Base-by-base conservation (phyloP, 202 grass and related monocot species). In the Panicum virgatum region DNA sequence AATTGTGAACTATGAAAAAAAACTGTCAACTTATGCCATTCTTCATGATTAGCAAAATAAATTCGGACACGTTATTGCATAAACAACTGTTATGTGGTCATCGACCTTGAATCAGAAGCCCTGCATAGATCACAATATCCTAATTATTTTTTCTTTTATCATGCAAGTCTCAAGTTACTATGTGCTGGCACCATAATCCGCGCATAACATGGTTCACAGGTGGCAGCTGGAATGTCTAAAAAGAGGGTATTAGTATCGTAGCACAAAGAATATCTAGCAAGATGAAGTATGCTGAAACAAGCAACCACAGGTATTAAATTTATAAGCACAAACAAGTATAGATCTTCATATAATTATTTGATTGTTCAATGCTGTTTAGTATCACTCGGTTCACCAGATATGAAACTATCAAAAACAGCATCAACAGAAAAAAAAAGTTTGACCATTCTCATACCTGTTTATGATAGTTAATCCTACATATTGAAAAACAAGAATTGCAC, bases 191-290 rank as follows among this genome's bases (percentile, higher is more conserved):
- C 69, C 30, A 84, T 50, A 39, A 58, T 29, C 11, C 34, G 16
- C 16, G 57, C 20, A 48, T 25, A 66, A 25, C 80, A 47, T 23
- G 66, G 12, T 22, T 67, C 11, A 6, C 30, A 11, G 12, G 42
- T 19, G 36, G 16, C 40, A 65, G 11, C 7, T 37, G 20, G 67
- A 63, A 73, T 47, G 2, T 54, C 43, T 80, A 16, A 12, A 39
- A 16, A 40, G 26, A 69, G 36, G 25, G 14, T n/a, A 46, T 5
- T 66, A 23, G 0, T 61, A 36, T n/a, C 62, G 6, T 71, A 19
- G 59, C 42, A 72, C 7, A 12, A 79, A 26, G 22, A 67, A 73
- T 79, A 58, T 66, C 16, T 51, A n/a, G 59, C 60, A 60, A 79
- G 36, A 23, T 14, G 37, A 27, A 86, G 48, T 34, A 53, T 66